Evolutionary conservation across 1,139 yeast species (phyloP), one percentile per base, ranked within the genome.

Genomic region (Lizanozyma gosingica): DNA sequence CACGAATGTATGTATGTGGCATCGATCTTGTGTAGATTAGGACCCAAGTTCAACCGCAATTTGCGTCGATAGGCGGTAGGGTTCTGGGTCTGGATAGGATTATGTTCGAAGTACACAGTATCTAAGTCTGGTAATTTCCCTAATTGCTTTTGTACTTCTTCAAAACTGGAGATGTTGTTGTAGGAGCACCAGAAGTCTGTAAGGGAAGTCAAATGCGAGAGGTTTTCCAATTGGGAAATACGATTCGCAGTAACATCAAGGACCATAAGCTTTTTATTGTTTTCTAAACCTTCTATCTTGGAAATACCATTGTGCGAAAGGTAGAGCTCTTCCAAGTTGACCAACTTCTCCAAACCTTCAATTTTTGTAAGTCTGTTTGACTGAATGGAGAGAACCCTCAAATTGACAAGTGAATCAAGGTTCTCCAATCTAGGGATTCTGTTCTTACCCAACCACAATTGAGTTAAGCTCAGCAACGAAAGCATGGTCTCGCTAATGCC

Each of bases 101-200:
- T 92, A n/a, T 94, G 92, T 62, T 94, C 98, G 49, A 94, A 78
- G 56, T 94, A 94, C 4, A 94, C 95, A 0, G 96, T 87, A 43
- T 88, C 95, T 42, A 94, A 67, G 4, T 73, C 70, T 1, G 78
- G 75, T 41, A 87, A 65, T 35, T 65, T 66, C 14, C 81, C 78
- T 43, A 92, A 69, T 55, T 86, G 80, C 35, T 71, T 60, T 37
- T 78, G 80, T 37, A 94, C 64, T 43, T 87, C 83, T 37, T 78
- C 78, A 57, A 86, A 90, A 36, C 76, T 67, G 29, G 76, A 73
- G 22, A 94, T 60, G 52, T 73, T 60, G 59, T 92, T 94, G 50
- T 78, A 77, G 0, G 96, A 85, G 29, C 94, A 88, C 98, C 98
- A 94, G 41, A 94, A 68, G 59, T 94, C 99, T 8, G 95, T 88